Evolutionary conservation across 2,329 filamentous ascomycete genomes (phyloP).

Genomic region (Aspergillus neoniger): DNA sequence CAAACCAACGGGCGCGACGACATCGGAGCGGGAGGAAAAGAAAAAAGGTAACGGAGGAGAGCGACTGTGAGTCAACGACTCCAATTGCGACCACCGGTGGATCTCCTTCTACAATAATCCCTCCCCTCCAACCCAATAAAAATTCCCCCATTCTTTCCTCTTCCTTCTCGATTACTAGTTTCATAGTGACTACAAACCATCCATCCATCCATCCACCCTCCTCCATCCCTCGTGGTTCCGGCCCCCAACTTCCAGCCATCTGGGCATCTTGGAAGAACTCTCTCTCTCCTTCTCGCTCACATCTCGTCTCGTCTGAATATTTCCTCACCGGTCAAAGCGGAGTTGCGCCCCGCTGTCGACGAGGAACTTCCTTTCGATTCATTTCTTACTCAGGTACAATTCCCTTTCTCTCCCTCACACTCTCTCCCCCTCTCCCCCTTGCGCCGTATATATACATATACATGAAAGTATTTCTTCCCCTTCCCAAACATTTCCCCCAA

Average conservation of each 20-base stretch:
- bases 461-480: too few species aligned
- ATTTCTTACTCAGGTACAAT: too few species aligned
- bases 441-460: too few species aligned
- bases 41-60: conserved; percentile 2
- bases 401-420: too few species aligned
- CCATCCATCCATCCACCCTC: not conserved
- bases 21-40: conserved; percentile 18
- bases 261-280: too few species aligned
- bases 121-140: not conserved
- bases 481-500: too few species aligned
- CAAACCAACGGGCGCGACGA: conserved; percentile 7
- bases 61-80: conserved; percentile 16
- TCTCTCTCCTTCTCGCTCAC: too few species aligned
- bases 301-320: not conserved
- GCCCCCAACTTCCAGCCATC: not conserved
- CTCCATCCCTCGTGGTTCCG: not conserved
- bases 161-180: not conserved
- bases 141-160: not conserved
- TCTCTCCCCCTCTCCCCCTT: too few species aligned
- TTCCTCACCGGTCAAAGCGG: not conserved
- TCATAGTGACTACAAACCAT: not conserved
- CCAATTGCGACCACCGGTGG: not conserved
- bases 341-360: not conserved
- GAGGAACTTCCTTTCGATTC: not conserved
- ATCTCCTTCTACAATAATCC: not conserved